Evolutionary conservation across 495 filamentous ascomycete species (phyloP), one percentile per base, ranked within the genome.

Genomic region (Pseudomonodictys pantanalensis): DNA sequence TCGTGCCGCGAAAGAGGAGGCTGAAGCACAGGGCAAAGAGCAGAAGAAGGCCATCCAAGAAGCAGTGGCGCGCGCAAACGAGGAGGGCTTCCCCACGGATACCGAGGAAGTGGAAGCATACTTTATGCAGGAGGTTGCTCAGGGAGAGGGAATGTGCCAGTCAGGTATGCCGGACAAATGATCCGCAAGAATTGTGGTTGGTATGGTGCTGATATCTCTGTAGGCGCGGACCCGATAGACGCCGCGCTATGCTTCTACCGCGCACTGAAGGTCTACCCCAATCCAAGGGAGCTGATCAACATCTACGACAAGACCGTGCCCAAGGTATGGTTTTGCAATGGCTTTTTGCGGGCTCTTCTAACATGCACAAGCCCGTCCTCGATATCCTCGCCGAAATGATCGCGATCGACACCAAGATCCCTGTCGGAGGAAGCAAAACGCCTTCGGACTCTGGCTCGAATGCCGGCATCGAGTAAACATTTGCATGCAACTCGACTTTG

Each of bases 231-330:
- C 65, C 82, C 83, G 32, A 64, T 95, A 29, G 91, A 97, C 45
- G 90, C 95, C 45, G 92, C 95, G 24, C 79, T 97, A 50, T 87
- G 86, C 74, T 97, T 98, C 77, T 98, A 96, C 83, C 92, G 89
- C 80, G 93, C 93, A 35, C 81, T 98, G 67, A 98, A 97, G 80
- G 93, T 98, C 32, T 98, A 98, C 75, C 93, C 93, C 8, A 86
- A 90, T 62, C 93, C 93, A 7, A 82, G 84, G 68, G 93, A 97
- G 68, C 79, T 98, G 55, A 96, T 98, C 72, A 80, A 78, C 56
- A 97, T 98, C 71, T 98, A 97, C 76, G 95, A 97, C 75, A 96
- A 96, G 82, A 97, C 92, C 42, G 92, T 96, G 22, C 83, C 90
- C 45, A 96, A 95, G 84, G 83, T 87, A 77, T 60, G 70, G 56